A percentile compares a stretch with the other conserved stretches of the same genome.
Conservation (phyloP, 2,329 filamentous ascomycete species). For the Penicillium vulpinum region DNA sequence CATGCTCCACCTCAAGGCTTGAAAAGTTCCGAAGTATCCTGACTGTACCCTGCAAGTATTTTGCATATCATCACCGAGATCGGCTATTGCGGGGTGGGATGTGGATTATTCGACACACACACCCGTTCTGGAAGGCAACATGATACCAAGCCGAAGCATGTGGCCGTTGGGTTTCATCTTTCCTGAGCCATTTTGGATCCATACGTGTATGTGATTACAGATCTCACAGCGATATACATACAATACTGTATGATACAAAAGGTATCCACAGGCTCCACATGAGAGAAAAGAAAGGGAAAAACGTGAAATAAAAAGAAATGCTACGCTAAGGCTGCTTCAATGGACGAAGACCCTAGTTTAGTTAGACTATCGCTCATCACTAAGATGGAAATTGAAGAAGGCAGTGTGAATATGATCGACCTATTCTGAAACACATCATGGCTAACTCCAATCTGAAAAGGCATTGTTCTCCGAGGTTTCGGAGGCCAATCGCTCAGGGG, state of each 20-base stretch:
- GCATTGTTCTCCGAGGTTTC: not conserved
- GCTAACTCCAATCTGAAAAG: not conserved
- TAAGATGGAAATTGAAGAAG: not conserved
- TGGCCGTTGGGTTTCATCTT: not conserved
- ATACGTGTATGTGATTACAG: not conserved
- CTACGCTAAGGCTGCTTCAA: not conserved
- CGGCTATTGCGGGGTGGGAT: slow-evolving; percentile 7
- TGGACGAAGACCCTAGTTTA: not conserved
- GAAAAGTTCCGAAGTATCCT: slow-evolving; percentile 11
- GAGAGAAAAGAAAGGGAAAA: not conserved
- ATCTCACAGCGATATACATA: not conserved
- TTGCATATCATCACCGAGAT: slow-evolving; percentile 12
- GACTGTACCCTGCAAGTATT: not conserved
- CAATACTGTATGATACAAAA: not conserved
- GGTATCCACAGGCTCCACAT: slow-evolving; percentile 2
- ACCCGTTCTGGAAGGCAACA: not conserved
- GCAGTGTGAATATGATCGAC: not conserved
- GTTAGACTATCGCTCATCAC: not conserved
- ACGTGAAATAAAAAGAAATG: not conserved
- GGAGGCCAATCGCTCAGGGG: not conserved
- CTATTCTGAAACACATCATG: not conserved
- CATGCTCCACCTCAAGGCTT: slow-evolving; percentile 11
- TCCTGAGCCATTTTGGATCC: not conserved
- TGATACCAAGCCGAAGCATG: not conserved
- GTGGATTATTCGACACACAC: slow-evolving; percentile 1